Evolutionary conservation across 768 basidiomycete genomes (phyloP).

Genomic region (Panellus pusillus): DNA sequence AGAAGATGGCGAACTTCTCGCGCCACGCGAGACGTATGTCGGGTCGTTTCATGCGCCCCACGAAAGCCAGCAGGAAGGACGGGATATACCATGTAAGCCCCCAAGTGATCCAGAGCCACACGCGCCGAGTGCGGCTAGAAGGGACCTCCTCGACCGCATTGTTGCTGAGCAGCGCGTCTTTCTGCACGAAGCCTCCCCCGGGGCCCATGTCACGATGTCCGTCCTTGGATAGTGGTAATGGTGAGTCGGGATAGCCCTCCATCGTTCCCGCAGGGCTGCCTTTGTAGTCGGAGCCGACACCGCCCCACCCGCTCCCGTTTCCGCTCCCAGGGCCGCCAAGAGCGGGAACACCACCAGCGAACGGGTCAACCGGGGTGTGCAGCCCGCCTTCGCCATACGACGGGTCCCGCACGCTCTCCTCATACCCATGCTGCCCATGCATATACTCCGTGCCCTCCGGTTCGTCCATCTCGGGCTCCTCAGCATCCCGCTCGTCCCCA

Average conservation of each 20-base stretch:
- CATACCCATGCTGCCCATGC: constrained; percentile 38
- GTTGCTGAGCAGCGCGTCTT: constrained; percentile 47
- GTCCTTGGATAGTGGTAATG: constrained; percentile 39
- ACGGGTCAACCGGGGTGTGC: constrained; percentile 45
- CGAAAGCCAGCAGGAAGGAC: constrained; percentile 55
- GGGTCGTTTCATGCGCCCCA: constrained; percentile 93
- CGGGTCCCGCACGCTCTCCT: constrained; percentile 47
- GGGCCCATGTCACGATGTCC: constrained; percentile 15
- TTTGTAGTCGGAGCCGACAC: constrained; percentile 63
- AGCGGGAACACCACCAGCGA: constrained; percentile 39
- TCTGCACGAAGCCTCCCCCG: constrained; percentile 51
- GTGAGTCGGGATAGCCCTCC: constrained; percentile 21
- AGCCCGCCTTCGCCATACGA: constrained; percentile 55
- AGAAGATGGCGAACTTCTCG: constrained; percentile 88
- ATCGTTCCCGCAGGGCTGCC: constrained; percentile 28
- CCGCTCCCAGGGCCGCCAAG: constrained; percentile 3
- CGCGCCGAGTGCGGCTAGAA: constrained; percentile 63
- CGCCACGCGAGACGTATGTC: constrained; percentile 92
- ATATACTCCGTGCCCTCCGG: constrained; percentile 68
- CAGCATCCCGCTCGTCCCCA: constrained; percentile 50
- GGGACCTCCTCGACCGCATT: constrained; percentile 83
- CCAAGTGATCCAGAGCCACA: constrained; percentile 88
- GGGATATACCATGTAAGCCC: constrained; percentile 77
- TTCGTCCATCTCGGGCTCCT: constrained; percentile 59
- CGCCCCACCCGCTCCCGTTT: constrained; percentile 41